Base-by-base conservation (phyloP, 2,329 filamentous ascomycete genomes). In the Diaporthe destruens region DNA sequence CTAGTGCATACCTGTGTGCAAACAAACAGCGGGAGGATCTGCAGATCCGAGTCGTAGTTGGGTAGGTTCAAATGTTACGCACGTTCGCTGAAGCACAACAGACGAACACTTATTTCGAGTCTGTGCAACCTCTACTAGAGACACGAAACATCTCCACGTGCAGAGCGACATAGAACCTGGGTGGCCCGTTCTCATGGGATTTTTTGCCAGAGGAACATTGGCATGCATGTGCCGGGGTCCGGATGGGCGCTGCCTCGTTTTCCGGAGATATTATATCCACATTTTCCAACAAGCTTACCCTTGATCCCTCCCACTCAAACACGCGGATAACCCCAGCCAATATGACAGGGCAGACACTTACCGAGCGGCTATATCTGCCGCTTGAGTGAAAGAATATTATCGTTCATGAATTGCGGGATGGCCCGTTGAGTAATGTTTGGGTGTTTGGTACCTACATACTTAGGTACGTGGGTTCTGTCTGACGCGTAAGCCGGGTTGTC, bases 401-500 rank as follows among this genome's bases (percentile, higher is more conserved):
- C 47, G 39, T 66, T 66, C 29, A 20, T 66, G n/a, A 20, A 66
- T 34, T 53, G 39, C 61, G 61, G 61, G 47, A 12, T 66, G 61
- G n/a, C 44, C 61, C 61, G 61, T 32, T 51, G 16, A 53, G 47
- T 39, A 36, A 51, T 66, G 47, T 53, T 65, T 36, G 61, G 42
- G 29, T 14, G 47, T 39, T 53, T 53, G 61, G 18, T 25, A 11
- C 39, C 32, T 66, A n/a, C n/a, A n/a, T n/a, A n/a, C n/a, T n/a
- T n/a, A n/a, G 61, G 16, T 23, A 11, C 39, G 44, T 53, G 61
- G 47, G 32, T 36, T 65, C 14, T 23, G 14, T 36, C 47, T 39
- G 61, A 66, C 61, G 61, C 61, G 61, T 66, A 66, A 66, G 61
- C 61, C 32, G 8, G 32, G 32, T 53, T 25, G 61, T 66, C 61